These are phyloP conservation scores for Zygotorulaspora florentina DNA, from an alignment of 805 yeast genomes.

Conservation along the genomic window DNA sequence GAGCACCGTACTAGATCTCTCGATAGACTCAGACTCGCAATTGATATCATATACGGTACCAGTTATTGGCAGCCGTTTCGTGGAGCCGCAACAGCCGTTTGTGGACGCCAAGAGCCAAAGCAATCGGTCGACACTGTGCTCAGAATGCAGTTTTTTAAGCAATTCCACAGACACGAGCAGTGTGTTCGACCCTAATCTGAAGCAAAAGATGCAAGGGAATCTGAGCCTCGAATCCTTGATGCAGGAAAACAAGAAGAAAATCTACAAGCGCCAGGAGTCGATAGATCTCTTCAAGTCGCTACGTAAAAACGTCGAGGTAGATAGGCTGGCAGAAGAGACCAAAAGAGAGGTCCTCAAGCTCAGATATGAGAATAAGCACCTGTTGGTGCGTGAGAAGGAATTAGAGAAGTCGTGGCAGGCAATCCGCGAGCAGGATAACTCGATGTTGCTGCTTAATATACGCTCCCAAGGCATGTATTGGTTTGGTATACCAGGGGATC, in stretches of 20 bases:
- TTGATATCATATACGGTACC: slow-evolving; percentile 17
- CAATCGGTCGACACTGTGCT: slow-evolving; percentile 6
- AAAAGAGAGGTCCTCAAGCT: slow-evolving; percentile 11
- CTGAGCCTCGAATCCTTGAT: slow-evolving; percentile 20
- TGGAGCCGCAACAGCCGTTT: not conserved
- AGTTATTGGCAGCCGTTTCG: slow-evolving; percentile 8
- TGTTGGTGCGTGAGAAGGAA: slow-evolving; percentile 10
- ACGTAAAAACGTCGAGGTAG: slow-evolving; percentile 2
- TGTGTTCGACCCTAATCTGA: slow-evolving; percentile 12
- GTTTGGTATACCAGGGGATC: slow-evolving; percentile 20
- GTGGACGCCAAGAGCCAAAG: not conserved
- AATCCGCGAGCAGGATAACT: slow-evolving; percentile 5
- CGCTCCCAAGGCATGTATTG: slow-evolving; percentile 13
- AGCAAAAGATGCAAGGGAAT: slow-evolving; percentile 14
- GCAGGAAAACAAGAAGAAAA: slow-evolving; percentile 17
- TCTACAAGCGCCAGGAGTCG: slow-evolving; percentile 12
- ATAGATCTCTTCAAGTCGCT: slow-evolving; percentile 5
- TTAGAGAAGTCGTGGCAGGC: slow-evolving; percentile 12
- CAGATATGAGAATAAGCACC: slow-evolving; percentile 13
- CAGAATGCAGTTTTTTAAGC: slow-evolving; percentile 2
- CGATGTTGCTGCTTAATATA: slow-evolving; percentile 13
- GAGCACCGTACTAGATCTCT: slow-evolving; percentile 12
- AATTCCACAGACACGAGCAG: slow-evolving; percentile 6
- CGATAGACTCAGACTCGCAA: slow-evolving; percentile 14
- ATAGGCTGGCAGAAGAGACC: slow-evolving; percentile 6